Evolutionary conservation across 441 rosid genomes (phyloP).

Genomic region (Hura crepitans): DNA sequence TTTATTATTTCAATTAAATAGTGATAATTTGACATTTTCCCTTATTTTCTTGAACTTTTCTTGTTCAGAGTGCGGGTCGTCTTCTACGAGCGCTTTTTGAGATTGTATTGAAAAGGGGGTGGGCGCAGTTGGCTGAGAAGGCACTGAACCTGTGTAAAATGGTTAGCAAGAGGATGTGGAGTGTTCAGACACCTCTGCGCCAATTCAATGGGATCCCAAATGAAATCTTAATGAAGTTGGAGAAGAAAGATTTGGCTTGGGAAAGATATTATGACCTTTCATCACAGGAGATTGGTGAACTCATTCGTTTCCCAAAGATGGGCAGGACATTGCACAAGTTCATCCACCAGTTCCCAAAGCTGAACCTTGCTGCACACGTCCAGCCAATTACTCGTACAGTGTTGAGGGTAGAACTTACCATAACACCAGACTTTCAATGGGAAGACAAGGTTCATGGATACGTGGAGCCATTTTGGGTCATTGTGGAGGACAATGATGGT

Average conservation of each 20-base stretch:
- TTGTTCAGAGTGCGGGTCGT: slow-evolving; percentile 77
- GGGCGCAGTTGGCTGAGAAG: slow-evolving; percentile 92
- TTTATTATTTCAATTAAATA: slow-evolving; percentile 10
- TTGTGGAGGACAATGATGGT: slow-evolving; percentile 91
- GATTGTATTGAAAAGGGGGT: slow-evolving; percentile 85
- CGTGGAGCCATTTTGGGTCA: slow-evolving; percentile 95
- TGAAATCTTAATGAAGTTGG: slow-evolving; percentile 78
- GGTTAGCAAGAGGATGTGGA: slow-evolving; percentile 95
- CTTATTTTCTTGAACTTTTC: slow-evolving; percentile 15
- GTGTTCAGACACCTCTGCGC: slow-evolving; percentile 90
- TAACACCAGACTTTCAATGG: slow-evolving; percentile 93
- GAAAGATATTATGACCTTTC: slow-evolving; percentile 90
- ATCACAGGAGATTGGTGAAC: slow-evolving; percentile 90
- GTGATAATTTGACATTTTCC: slow-evolving; percentile 8
- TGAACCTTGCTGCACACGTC: slow-evolving; percentile 73
- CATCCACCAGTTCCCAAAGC: slow-evolving; percentile 87
- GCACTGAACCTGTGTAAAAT: slow-evolving; percentile 86
- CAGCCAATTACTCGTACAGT: slow-evolving; percentile 87
- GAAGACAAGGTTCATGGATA: slow-evolving; percentile 88
- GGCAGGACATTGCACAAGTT: slow-evolving; percentile 83
- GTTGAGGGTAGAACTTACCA: slow-evolving; percentile 72
- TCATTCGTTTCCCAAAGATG: slow-evolving; percentile 74
- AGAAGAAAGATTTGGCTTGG: slow-evolving; percentile 95
- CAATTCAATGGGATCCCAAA: slow-evolving; percentile 77
- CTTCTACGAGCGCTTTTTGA: slow-evolving; percentile 88